These are phyloP conservation scores for Phytophthora pseudosyringae DNA, from an alignment of 352 stramenopile genomes.

Conservation along the genomic window DNA sequence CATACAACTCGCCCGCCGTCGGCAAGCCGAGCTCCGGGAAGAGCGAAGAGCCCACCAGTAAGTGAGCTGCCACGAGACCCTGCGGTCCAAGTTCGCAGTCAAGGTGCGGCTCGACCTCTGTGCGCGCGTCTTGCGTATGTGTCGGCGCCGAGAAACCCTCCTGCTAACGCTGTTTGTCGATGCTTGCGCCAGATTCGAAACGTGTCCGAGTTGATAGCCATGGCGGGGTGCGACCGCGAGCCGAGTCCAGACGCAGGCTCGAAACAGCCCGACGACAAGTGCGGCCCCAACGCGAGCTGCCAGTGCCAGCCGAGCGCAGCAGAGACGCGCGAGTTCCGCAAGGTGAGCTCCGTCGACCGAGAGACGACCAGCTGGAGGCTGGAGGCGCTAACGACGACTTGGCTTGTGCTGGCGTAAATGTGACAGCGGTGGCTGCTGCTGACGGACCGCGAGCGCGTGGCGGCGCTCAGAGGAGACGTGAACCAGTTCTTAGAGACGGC, in stretches of 20 bases:
- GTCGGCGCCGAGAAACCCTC: not conserved
- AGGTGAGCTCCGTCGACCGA: constrained; percentile 44
- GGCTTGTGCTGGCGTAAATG: constrained; percentile 25
- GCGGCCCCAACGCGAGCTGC: constrained; percentile 36
- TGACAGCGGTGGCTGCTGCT: constrained; percentile 79
- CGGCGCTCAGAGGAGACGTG: constrained; percentile 66
- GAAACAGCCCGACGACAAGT: constrained; percentile 22
- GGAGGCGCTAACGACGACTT: constrained; percentile 18
- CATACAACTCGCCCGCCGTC: constrained; percentile 30
- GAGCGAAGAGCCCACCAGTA: constrained; percentile 7
- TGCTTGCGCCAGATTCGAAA: constrained; percentile 31
- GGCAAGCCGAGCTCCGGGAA: constrained; percentile 16
- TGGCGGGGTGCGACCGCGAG: constrained; percentile 47
- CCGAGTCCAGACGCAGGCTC: constrained; percentile 40
- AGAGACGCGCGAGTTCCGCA: constrained; percentile 84
- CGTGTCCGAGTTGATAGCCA: constrained; percentile 42
- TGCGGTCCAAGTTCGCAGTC: not conserved
- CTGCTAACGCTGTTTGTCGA: constrained; percentile 9
- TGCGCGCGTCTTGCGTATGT: not conserved
- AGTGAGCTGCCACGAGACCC: constrained; percentile 19
- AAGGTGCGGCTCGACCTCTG: constrained; percentile 16
- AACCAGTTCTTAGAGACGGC: constrained; percentile 80
- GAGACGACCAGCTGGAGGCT: constrained; percentile 1
- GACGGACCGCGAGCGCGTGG: constrained; percentile 75
- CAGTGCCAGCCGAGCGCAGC: constrained; percentile 72